Evolutionary conservation across 495 filamentous ascomycete genomes (phyloP), one percentile per base, ranked within the genome.

Genomic region (Cercophora newfieldiana): DNA sequence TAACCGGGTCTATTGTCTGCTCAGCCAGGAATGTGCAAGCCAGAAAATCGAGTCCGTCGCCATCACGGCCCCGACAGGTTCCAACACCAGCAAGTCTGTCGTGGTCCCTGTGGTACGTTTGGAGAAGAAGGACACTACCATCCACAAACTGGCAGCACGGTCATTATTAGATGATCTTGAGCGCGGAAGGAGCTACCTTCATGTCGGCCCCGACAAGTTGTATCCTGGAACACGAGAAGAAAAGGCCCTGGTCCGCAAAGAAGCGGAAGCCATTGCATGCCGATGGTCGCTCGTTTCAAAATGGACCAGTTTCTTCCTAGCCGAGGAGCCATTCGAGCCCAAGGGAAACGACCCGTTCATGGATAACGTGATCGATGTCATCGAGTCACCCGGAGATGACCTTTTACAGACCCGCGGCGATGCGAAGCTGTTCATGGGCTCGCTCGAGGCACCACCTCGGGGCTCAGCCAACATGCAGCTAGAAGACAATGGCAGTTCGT

Each of bases 201-300:
- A 69, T 26, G 44, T 66, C 2, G 60, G 33, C 0, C 29, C 25
- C 0, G 48, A 26, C 26, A 50, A 4, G 16, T 14, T 24, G 14
- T 24, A 7, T 7, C 59, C 19, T 5, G 31, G 30, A 21, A 59
- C 51, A 14, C 60, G 44, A 59, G 59, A 54, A n/a, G 59, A 64
- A 28, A 56, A 4, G 1, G 55, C 3, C 16, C 22, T 2, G 26
- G 64, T 69, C 1, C 53, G 65, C 3, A 50, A 49, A 7, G 59
- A 66, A 33, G 68, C 59, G 0, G 68, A 69, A 28, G 49, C 28
- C 19, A 55, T 69, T 30, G 68, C 54, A 3, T 69, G 64, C 55
- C 63, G 64, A 22, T 69, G 68, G 68, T 59, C 59, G 6, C 33
- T 69, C 24, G 64, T 66, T n/a, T 69, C 68, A 7, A 66, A 67